Percentiles rank a stretch among this genome's conserved stretches.
Evolutionary conservation across 2,329 filamentous ascomycete species (phyloP).

Genomic region (Alternaria viburni): DNA sequence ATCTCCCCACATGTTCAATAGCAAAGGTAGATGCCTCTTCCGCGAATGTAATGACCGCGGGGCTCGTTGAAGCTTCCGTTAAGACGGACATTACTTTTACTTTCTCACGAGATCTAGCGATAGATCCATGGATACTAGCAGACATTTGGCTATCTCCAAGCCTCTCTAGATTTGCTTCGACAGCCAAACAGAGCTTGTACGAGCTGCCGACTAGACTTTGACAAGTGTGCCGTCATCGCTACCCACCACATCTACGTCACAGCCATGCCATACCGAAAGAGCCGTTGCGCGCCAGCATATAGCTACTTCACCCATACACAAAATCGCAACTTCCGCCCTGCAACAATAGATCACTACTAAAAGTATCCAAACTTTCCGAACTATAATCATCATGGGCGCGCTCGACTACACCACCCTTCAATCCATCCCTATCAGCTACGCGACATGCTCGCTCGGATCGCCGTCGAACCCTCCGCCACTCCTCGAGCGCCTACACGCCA

Average conservation of each 20-base stretch:
- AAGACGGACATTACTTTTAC: neutral
- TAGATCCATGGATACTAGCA: neutral
- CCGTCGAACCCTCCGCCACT: constrained; percentile 55
- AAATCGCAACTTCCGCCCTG: neutral
- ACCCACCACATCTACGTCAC: constrained; percentile 32
- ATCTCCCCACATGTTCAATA: neutral
- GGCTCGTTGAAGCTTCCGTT: neutral
- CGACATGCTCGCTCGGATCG: constrained; percentile 62
- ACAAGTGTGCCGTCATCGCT: constrained; percentile 12
- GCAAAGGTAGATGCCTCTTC: neutral
- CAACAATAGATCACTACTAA: neutral
- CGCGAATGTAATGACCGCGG: neutral
- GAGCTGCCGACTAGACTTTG: neutral
- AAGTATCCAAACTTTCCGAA: neutral
- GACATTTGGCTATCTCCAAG: neutral
- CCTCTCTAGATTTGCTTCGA: neutral
- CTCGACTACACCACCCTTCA: constrained; percentile 44
- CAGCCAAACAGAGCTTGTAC: neutral
- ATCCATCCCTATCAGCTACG: constrained; percentile 60
- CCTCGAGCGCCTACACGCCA: constrained; percentile 65
- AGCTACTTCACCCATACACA: neutral
- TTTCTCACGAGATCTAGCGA: neutral
- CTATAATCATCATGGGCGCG: constrained; percentile 33
- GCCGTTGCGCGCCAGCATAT: constrained; percentile 1
- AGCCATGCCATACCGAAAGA: constrained; percentile 21